Conservation (phyloP, 352 stramenopile species). For the Globisporangium sylvaticum region DNA sequence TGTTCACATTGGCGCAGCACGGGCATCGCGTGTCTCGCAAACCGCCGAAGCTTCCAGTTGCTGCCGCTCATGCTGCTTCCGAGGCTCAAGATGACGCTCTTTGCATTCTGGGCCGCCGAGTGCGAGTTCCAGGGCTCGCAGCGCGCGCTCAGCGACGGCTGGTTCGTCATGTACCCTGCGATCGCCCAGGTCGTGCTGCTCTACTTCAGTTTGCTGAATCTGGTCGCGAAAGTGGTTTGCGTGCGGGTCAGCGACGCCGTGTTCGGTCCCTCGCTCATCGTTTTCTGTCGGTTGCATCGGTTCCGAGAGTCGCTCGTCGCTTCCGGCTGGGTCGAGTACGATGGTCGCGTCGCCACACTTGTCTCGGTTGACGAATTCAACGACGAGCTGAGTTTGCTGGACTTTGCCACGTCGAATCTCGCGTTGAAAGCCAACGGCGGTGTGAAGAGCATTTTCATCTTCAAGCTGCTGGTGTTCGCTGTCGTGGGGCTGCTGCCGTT, state of each 20-base stretch:
- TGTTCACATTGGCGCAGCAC: background rate
- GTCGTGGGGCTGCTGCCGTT: background rate
- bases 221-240: conserved; percentile 9
- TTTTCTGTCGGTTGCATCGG: conserved; percentile 16
- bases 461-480: conserved; percentile 13
- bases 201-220: conserved; percentile 25
- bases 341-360: background rate
- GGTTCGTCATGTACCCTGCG: conserved; percentile 31
- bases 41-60: conserved; percentile 7
- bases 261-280: conserved; percentile 22
- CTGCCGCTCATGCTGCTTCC: conserved; percentile 19
- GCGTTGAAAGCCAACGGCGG: conserved; percentile 16
- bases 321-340: background rate
- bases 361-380: conserved; percentile 13
- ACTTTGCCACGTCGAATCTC: conserved; percentile 13
- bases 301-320: background rate
- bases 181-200: conserved; percentile 26
- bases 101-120: conserved; percentile 23
- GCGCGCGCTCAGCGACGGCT: conserved; percentile 15
- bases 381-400: background rate
- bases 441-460: conserved; percentile 10
- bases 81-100: conserved; percentile 18
- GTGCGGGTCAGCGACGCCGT: conserved; percentile 22
- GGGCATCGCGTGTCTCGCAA: conserved; percentile 5
- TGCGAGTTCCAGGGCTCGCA: conserved; percentile 23